These are phyloP conservation scores for Candida saitoana DNA, from an alignment of 805 yeast species.

Conservation along the genomic window DNA sequence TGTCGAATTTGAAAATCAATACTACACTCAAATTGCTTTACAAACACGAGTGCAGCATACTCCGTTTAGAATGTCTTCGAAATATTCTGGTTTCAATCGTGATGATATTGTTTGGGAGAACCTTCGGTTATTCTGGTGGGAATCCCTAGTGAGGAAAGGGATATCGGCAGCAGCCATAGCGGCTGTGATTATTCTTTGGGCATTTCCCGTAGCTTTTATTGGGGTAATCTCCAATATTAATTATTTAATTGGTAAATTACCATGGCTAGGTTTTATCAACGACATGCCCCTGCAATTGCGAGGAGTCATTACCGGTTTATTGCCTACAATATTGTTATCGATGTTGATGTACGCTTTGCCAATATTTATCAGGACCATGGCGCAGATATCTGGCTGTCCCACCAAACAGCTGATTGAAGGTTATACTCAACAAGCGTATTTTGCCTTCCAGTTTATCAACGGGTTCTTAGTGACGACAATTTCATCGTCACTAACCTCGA, in stretches of 20 bases:
- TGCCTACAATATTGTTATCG: constrained; percentile 80
- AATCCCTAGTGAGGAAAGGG: constrained; percentile 51
- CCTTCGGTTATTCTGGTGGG: constrained; percentile 80
- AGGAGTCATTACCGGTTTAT: constrained; percentile 83
- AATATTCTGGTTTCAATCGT: constrained; percentile 61
- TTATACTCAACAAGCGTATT: constrained; percentile 64
- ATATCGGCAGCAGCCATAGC: constrained; percentile 51
- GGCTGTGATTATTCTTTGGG: constrained; percentile 78
- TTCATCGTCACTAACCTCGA: constrained; percentile 67
- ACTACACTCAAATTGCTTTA: constrained; percentile 67
- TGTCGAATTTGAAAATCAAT: constrained; percentile 75
- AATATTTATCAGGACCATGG: constrained; percentile 71
- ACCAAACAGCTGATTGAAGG: constrained; percentile 56
- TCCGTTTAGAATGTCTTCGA: constrained; percentile 61
- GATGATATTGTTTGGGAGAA: constrained; percentile 65
- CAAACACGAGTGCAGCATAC: constrained; percentile 62
- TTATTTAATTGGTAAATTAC: constrained; percentile 64
- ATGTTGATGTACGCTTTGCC: constrained; percentile 85
- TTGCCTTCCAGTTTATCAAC: constrained; percentile 67
- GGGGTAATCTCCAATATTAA: constrained; percentile 89
- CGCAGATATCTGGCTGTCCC: constrained; percentile 53
- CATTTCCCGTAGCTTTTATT: constrained; percentile 95
- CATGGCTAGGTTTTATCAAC: constrained; percentile 69
- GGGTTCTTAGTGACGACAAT: constrained; percentile 68
- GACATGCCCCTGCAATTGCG: constrained; percentile 64